phyloP scores from a whole-genome alignment of 1,284 basidiomycete species.

The Sanghuangporus sanghuang region DNA sequence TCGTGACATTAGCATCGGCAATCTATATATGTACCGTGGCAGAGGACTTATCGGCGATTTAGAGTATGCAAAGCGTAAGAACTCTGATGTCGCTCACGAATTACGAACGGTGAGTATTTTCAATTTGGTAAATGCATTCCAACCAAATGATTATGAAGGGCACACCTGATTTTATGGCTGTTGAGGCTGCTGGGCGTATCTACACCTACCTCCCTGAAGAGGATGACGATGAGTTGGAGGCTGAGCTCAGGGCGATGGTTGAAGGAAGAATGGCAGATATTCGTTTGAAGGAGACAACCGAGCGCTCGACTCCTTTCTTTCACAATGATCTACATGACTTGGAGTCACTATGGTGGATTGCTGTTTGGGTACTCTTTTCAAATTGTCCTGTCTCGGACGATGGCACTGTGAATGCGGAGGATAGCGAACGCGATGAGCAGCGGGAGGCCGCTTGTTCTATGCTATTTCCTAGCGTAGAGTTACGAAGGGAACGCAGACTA shows the following conservation, averaged over 20 bases:
- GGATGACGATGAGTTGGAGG: neutral
- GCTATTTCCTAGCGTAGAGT: neutral
- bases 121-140: neutral
- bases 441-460: neutral
- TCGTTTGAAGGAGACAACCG: neutral
- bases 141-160: neutral
- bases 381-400: neutral
- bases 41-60: slow-evolving; percentile 1
- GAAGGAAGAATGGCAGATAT: neutral
- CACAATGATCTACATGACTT: neutral
- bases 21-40: neutral
- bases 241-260: neutral
- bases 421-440: neutral
- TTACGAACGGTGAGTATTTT: neutral
- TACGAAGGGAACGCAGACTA: neutral
- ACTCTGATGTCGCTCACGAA: neutral
- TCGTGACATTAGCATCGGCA: neutral
- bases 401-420: neutral
- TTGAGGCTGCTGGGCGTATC: neutral
- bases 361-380: neutral
- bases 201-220: neutral
- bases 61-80: slow-evolving; percentile 3
- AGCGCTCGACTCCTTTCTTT: neutral
- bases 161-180: neutral
- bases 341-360: slow-evolving; percentile 8